Percentiles rank a stretch among this genome's conserved stretches.
These are phyloP conservation scores for Lunasporangiospora selenospora DNA, from an alignment of 192 early-diverging fungal species.

Conservation along the genomic window DNA sequence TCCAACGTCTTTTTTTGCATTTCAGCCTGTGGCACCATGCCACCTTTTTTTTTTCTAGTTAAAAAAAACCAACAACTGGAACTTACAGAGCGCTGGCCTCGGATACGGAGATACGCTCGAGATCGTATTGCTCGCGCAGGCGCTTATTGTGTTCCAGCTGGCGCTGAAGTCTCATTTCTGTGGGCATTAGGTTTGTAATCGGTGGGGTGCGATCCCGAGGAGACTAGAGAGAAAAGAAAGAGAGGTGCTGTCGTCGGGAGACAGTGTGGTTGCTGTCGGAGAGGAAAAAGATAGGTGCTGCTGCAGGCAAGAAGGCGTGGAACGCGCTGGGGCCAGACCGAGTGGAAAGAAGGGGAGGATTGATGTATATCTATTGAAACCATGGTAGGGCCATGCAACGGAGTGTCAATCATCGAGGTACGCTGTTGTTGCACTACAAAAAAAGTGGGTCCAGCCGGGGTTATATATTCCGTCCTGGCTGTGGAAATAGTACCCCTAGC, in stretches of 20 bases:
- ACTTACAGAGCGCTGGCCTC: constrained; percentile 43
- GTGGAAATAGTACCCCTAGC: no score
- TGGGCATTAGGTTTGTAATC: constrained; percentile 13
- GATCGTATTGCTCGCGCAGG: constrained; percentile 47
- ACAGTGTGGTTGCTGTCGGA: background rate
- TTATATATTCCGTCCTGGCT: no score
- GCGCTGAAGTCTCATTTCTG: constrained; percentile 41
- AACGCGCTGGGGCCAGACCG: no score
- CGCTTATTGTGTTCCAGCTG: constrained; percentile 50
- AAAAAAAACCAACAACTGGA: background rate
- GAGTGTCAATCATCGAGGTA: no score
- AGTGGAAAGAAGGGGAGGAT: no score
- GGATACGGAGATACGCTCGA: constrained; percentile 43
- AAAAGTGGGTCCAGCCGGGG: no score
- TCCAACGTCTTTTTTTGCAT: background rate
- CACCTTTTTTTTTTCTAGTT: background rate
- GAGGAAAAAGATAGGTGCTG: background rate
- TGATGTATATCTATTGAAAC: no score
- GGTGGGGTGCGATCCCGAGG: background rate
- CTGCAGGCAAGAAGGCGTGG: no score
- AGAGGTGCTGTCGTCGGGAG: no score
- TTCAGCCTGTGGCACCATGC: background rate
- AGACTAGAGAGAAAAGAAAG: background rate
- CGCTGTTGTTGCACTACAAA: no score
- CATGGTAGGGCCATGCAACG: no score